Evolutionary conservation across 2,329 filamentous ascomycete genomes (phyloP).

Genomic region (Colletotrichum sublineola): DNA sequence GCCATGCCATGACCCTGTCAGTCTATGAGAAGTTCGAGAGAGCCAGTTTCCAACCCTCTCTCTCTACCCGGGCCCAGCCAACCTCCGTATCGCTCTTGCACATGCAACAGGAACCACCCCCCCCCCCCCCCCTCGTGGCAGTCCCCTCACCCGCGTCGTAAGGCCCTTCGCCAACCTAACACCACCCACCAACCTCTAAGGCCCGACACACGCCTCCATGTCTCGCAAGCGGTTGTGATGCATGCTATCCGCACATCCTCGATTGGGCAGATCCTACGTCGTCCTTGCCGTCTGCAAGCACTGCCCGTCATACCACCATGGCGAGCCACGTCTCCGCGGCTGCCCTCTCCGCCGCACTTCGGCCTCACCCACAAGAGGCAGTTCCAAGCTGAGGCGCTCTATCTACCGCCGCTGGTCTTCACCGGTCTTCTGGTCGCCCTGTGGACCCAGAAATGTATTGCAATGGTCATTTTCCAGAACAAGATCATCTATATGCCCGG

Average conservation of each 20-base stretch:
- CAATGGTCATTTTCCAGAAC: constrained; percentile 84
- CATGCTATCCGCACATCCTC: constrained; percentile 44
- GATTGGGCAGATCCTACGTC: constrained; percentile 42
- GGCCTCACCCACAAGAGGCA: constrained; percentile 45
- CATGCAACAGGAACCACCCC: constrained; percentile 16
- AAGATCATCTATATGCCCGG: constrained; percentile 87
- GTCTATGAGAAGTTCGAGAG: constrained; percentile 14
- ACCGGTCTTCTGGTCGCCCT: constrained; percentile 73
- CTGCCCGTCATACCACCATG: constrained; percentile 21
- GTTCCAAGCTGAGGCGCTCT: constrained; percentile 56
- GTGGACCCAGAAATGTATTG: constrained; percentile 76
- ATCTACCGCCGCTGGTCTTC: constrained; percentile 78
- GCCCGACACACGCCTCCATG: constrained; percentile 30
- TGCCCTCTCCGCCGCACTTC: constrained; percentile 37
- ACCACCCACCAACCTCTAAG: constrained; percentile 15
- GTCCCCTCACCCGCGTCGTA: constrained; percentile 5
- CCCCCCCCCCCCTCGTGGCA: not conserved
- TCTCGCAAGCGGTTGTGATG: constrained; percentile 45
- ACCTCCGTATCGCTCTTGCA: not conserved
- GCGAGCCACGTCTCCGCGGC: constrained; percentile 38
- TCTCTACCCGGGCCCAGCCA: not conserved
- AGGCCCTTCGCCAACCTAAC: constrained; percentile 15
- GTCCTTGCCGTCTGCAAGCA: constrained; percentile 21
- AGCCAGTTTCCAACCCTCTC: constrained; percentile 23
- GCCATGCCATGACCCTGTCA: constrained; percentile 32